Evolutionary conservation across 495 filamentous ascomycete species (phyloP), one percentile per base, ranked within the genome.

Genomic region (Aspergillus ellipticus): DNA sequence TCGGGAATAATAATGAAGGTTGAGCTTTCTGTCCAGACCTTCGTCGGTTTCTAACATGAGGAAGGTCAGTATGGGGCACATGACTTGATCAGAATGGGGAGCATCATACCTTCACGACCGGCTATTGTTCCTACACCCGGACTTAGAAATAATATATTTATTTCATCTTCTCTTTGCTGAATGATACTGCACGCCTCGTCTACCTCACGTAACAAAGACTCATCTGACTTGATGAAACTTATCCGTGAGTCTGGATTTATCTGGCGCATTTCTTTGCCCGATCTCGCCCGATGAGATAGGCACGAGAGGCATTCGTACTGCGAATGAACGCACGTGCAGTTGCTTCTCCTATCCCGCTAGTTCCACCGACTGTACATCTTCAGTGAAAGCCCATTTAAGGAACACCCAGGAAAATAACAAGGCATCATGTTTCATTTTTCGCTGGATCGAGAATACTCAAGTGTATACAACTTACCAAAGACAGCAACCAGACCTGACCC

Each of bases 1-100:
- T 3, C 85, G 82, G 19, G 79, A 66, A 65, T 87, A 87, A 67
- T 82, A 82, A 26, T 70, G 71, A 6, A 87, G 65, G n/a, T 76
- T 63, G 43, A 78, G 66, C 43, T 74, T 76, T 21, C 69, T 69
- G 63, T 84, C 72, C 7, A 88, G 68, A 17, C 73, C 75, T 65
- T 89, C 86, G 9, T 56, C 21, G 0, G 85, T 85, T 53, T 82
- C 81, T 75, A 47, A 10, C 4, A 19, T 29, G n/a, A 19, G 13
- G n/a, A 49, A 26, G 20, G 39, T 17, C n/a, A 51, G 11, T 19
- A 37, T 42, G 4, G 13, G 4, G 26, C 46, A 37, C 9, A 33
- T 33, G n/a, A 1, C n/a, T 39, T 4, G 17, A 20, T 21, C 0
- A 31, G 5, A 31, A 26, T 21, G n/a, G n/a, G 5, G 33, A 37